Evolutionary conservation across 441 rosid genomes (phyloP).

Genomic region (Gossypium davidsonii): DNA sequence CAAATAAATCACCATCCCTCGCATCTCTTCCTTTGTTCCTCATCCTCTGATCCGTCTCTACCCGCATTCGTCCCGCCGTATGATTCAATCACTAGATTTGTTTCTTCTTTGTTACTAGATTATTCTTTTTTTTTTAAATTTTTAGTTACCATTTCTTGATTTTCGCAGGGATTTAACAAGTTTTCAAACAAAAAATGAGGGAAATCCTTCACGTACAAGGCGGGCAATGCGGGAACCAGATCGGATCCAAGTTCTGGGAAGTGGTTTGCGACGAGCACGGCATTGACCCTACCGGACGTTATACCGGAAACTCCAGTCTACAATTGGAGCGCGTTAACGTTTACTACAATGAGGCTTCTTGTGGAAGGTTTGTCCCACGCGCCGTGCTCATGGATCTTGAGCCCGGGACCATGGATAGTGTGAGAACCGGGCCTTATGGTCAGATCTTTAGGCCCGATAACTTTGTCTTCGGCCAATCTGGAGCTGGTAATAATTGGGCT

Average conservation of each 20-base stretch:
- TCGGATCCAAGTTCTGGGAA: conserved; percentile 34
- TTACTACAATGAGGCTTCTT: conserved; percentile 29
- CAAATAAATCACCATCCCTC: background rate
- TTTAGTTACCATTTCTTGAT: background rate
- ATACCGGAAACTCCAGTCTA: conserved; percentile 25
- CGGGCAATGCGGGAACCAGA: conserved; percentile 34
- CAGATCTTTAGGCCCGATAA: conserved; percentile 21
- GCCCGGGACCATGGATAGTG: conserved; percentile 32
- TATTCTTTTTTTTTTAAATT: background rate
- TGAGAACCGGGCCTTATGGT: conserved; percentile 31
- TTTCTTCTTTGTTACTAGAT: background rate
- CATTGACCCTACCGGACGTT: conserved; percentile 26
- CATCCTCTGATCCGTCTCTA: background rate
- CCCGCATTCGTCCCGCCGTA: background rate
- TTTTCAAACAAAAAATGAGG: conserved; percentile 19
- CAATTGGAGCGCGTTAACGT: conserved; percentile 31
- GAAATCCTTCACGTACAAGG: conserved; percentile 32
- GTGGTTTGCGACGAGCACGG: conserved; percentile 32
- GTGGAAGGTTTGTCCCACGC: conserved; percentile 27
- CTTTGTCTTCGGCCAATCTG: conserved; percentile 26
- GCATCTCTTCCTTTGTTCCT: background rate
- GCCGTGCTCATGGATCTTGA: conserved; percentile 35
- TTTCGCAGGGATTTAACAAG: background rate
- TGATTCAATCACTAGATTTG: background rate
- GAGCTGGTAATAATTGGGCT: conserved; percentile 51